These are phyloP conservation scores for Aspergillus nomiae DNA, from an alignment of 2,329 filamentous ascomycete genomes.

Conservation along the genomic window DNA sequence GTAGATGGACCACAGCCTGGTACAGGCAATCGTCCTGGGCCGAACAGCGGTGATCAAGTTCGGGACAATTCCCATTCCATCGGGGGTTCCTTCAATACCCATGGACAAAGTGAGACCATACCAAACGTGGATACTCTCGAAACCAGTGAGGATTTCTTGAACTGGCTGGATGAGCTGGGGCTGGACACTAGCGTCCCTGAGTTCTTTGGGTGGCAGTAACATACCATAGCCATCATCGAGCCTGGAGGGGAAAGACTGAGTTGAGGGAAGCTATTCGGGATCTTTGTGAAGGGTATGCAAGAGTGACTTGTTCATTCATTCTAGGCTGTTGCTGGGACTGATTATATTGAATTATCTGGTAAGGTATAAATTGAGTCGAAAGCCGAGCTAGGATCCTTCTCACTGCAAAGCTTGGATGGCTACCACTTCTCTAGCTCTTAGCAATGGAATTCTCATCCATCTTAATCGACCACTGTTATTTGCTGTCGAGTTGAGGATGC, in stretches of 20 bases:
- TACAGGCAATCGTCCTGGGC: background rate
- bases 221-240: background rate
- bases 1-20: slow-evolving; percentile 20
- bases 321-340: background rate
- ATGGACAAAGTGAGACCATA: background rate
- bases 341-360: background rate
- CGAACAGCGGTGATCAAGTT: background rate
- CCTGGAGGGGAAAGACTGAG: slow-evolving; percentile 5
- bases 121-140: slow-evolving; percentile 3
- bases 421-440: too few species aligned
- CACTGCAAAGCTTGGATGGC: too few species aligned
- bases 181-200: background rate
- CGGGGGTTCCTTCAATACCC: background rate
- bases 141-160: slow-evolving; percentile 6
- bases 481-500: too few species aligned
- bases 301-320: background rate
- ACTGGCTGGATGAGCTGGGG: slow-evolving; percentile 9
- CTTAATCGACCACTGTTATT: too few species aligned
- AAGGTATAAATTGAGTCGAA: too few species aligned
- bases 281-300: background rate
- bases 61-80: background rate
- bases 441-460: too few species aligned
- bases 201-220: background rate
- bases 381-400: too few species aligned
- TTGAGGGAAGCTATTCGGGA: slow-evolving; percentile 3